Conservation (phyloP, 1,139 yeast species). For the Blastobotrys proliferans region DNA sequence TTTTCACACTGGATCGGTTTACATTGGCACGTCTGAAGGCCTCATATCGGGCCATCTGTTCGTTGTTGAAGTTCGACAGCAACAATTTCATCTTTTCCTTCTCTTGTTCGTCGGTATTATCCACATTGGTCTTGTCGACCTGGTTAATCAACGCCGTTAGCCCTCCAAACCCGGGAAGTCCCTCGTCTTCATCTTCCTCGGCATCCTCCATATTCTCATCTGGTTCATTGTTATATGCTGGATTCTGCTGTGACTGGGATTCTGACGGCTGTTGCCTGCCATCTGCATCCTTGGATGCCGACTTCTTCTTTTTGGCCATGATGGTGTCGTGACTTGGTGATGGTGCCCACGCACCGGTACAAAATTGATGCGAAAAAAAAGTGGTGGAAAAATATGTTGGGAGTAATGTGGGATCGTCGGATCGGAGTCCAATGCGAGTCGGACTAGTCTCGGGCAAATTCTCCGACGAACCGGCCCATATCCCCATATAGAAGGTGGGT, state of each 20-base stretch:
- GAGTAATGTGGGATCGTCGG: background rate
- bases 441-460: background rate
- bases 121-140: conserved; percentile 20
- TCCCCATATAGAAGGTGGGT: no score
- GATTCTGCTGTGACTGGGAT: no score
- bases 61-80: conserved; percentile 69
- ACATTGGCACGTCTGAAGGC: conserved; percentile 80
- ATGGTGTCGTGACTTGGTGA: background rate
- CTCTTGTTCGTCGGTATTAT: conserved; percentile 26
- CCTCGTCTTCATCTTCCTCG: conserved; percentile 32
- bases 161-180: conserved; percentile 7
- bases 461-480: background rate
- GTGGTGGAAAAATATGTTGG: no score
- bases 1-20: conserved; percentile 75
- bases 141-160: conserved; percentile 9
- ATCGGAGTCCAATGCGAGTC: background rate
- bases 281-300: conserved; percentile 2
- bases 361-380: no score
- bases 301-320: conserved; percentile 6
- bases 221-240: conserved; percentile 16
- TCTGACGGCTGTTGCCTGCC: no score
- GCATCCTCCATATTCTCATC: conserved; percentile 39
- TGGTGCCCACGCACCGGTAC: no score
- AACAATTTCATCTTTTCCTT: conserved; percentile 59
- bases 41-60: conserved; percentile 84